These are phyloP conservation scores for Aspergillus sp. DNA, from an alignment of 2,329 filamentous ascomycete genomes.

Conservation along the genomic window DNA sequence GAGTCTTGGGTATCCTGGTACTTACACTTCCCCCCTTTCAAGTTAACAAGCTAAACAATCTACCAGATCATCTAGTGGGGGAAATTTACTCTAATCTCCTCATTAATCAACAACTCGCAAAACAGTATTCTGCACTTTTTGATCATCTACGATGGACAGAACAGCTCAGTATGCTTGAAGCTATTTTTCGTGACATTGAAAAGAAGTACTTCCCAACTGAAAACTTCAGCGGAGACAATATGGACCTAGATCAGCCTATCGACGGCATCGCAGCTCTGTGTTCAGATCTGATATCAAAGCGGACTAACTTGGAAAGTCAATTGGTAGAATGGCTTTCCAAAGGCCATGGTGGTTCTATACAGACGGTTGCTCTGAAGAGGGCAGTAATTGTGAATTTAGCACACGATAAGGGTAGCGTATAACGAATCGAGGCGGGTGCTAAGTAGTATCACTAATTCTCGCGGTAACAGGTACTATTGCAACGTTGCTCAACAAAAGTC, in stretches of 20 bases:
- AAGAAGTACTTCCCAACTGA: constrained; percentile 37
- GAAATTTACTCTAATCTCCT: constrained; percentile 42
- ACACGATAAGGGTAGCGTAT: constrained; percentile 47
- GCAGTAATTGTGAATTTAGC: constrained; percentile 62
- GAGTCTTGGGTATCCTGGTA: constrained; percentile 72
- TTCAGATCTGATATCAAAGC: constrained; percentile 48
- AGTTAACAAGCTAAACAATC: constrained; percentile 13
- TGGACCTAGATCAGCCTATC: constrained; percentile 38
- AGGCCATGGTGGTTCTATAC: constrained; percentile 64
- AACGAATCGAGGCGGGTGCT: not conserved
- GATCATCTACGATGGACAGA: constrained; percentile 48
- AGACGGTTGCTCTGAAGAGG: constrained; percentile 65
- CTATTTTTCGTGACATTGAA: constrained; percentile 46
- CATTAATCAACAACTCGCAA: constrained; percentile 24
- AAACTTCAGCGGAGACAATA: constrained; percentile 14
- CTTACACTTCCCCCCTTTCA: not conserved
- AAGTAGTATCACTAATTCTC: not conserved
- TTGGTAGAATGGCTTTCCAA: constrained; percentile 66
- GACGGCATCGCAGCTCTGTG: constrained; percentile 62
- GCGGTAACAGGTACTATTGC: constrained; percentile 36
- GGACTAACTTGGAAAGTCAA: constrained; percentile 52
- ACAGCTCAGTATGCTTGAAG: constrained; percentile 47
- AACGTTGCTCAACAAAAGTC: constrained; percentile 62
- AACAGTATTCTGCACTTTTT: constrained; percentile 41
- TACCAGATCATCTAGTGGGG: constrained; percentile 40